Percentiles rank a stretch among this genome's conserved stretches.
Conservation (phyloP, 177 flowering plant species). For the Vitis hybrid region DNA sequence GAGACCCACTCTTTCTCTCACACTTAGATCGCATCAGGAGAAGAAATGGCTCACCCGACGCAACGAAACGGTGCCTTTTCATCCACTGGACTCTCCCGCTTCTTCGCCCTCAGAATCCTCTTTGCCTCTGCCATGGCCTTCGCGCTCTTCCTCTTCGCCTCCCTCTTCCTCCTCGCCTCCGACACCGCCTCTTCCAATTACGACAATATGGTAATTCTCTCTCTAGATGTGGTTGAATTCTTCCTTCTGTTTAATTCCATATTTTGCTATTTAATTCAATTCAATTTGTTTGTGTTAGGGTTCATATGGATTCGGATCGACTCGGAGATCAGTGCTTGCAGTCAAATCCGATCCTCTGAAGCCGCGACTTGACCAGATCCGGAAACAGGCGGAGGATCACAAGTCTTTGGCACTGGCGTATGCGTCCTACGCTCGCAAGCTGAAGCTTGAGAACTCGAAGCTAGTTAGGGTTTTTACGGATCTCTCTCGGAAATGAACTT, state of each 20-base stretch:
- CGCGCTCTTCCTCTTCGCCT: constrained; percentile 23
- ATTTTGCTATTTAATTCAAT: not conserved
- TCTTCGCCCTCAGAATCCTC: constrained; percentile 1
- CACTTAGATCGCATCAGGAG: too few species aligned
- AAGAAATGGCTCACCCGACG: too few species aligned
- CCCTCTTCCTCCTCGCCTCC: constrained; percentile 25
- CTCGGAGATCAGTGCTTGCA: constrained; percentile 46
- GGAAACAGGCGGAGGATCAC: too few species aligned
- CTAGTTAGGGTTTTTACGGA: too few species aligned
- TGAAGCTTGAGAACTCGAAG: too few species aligned
- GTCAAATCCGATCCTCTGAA: constrained; percentile 60
- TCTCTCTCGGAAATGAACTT: too few species aligned
- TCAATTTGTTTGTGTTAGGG: constrained; percentile 5
- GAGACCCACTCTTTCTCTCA: too few species aligned
- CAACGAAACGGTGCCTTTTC: too few species aligned
- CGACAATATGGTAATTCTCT: constrained; percentile 13
- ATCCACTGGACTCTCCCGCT: too few species aligned
- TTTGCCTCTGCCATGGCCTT: constrained; percentile 18
- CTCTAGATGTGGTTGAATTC: too few species aligned
- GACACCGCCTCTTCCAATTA: constrained; percentile 21
- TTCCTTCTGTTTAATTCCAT: not conserved
- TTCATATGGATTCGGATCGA: constrained; percentile 16
- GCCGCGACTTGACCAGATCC: constrained; percentile 56
- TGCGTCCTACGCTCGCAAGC: too few species aligned
- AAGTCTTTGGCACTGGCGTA: too few species aligned